Evolutionary conservation across 805 yeast genomes (phyloP), one percentile per base, ranked within the genome.

Genomic region (Yamadazyma endophytica): DNA sequence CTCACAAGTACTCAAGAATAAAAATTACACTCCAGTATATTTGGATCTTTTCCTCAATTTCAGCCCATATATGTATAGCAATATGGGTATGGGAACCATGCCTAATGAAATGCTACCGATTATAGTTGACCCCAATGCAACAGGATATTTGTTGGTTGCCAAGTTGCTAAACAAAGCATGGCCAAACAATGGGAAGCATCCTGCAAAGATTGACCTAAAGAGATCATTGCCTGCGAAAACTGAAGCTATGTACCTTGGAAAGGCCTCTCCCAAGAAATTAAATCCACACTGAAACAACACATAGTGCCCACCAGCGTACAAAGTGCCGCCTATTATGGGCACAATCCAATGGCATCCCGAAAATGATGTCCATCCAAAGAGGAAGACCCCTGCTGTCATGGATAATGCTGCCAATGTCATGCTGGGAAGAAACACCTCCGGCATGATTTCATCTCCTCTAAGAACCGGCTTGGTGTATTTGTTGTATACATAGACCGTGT

Each of bases 151-250:
- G 2, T 64, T 55, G 31, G 65, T 66, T 9, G 66, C 68, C 33
- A 73, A 54, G 42, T 71, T 68, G 32, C 60, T 55, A 48, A 70
- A 82, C 75, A 81, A 66, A 21, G 73, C 71, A 24, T 64, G 49
- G 5, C 83, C 81, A 51, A 81, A 79, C 31, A 82, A 60, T 21
- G 82, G 82, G 61, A 77, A 77, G 2, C 68, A 73, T 39, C 75
- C 72, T 1, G 78, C 82, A 41, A 68, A 64, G 1, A 54, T 52
- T 6, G 29, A 59, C 31, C 82, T 64, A 37, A 64, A 61, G 14
- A 75, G 51, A 22, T 61, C 70, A 44, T 73, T 74, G 20, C 75
- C 71, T 4, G 81, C 80, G 49, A 69, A 73, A 4, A 71, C 79
- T 1, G 80, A 73, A 1, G 79, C 79, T 39, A 71, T 39, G 46